Evolutionary conservation across 768 basidiomycete genomes (phyloP), one percentile per base, ranked within the genome.

Genomic region (Russula abietina): DNA sequence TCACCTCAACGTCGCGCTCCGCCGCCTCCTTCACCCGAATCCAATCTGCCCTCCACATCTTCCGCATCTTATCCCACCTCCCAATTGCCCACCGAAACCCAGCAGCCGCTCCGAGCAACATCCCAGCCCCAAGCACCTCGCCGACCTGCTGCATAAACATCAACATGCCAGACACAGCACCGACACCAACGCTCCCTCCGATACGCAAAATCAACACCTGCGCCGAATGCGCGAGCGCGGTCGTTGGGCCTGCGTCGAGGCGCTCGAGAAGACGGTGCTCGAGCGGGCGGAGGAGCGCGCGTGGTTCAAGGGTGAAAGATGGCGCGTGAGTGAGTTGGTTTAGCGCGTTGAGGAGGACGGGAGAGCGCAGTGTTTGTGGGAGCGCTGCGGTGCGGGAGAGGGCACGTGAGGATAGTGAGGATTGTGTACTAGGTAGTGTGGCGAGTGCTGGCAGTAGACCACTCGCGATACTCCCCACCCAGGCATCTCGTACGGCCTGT

Each of bases 1-100:
- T 4, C 39, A 61, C 67, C 70, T 71, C 60, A 24, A 73, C 58
- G 39, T 74, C 73, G 33, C 73, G 57, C 59, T 70, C 71, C 4
- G 72, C 67, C 1, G 72, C 71, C 55, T 70, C 65, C 36, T 62
- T 64, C 2, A 72, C 67, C 24, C 73, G 60, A n/a, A 43, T 30
- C 72, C 72, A 74, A 43, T 70, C 72, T 9, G 61, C 60, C 67
- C 68, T 71, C 69, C 70, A 74, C 36, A 51, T 59, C 51, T 49
- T 64, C 61, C 69, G 67, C 39, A 67, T 70, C 45, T 63, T 67
- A 11, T 74, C 70, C 73, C 72, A 74, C 55, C 62, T 60, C 33
- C 68, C 67, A 19, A 72, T 58, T 16, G 68, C 68, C 64, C 68
- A 69, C 39, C 73, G 64, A 46, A 70, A 36, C 2, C 63, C 67